Base-by-base conservation (phyloP, 345 rosid species). In the Mercurialis annua region DNA sequence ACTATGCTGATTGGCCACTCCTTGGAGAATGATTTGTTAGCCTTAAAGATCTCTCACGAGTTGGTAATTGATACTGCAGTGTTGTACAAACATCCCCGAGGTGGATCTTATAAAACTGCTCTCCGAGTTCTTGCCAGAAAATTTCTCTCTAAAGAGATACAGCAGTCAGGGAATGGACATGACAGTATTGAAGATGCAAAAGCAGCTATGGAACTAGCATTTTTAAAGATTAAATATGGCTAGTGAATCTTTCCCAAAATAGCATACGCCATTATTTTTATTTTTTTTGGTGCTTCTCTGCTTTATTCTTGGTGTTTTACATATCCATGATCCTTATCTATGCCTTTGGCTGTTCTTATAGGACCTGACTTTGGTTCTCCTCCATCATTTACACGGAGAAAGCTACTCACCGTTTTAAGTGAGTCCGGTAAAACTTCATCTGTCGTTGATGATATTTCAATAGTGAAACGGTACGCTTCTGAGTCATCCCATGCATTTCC, bases 291-390 rank as follows among this genome's bases (percentile, higher is more conserved):
- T 49, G 26, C 52, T 55, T 52, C 10, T 47, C 36, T 59, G 2
- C 59, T 26, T 64, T 57, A 15, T 46, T 42, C 23, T 29, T 72
- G 40, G 46, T 59, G 31, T 43, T 14, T 42, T 36, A 44, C 57
- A 16, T 63, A 38, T 58, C 67, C 38, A 51, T 20, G 66, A 67
- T 72, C 17, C 4, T 63, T 66, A 38, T 27, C 20, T 61, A 46
- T 71, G 55, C 65, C 54, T 26, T 65, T 72, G 61, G 51, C 59
- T 62, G 52, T 62, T 72, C 47, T 54, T 29, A 63, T 69, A 94
- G 99, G 99, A 77, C 99, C 99, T 53, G 93, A 89, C 71, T 94
- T 84, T 73, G 99, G 98, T 65, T 64, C 89, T 46, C 89, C 96
- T 43, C 89, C 86, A 68, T 82, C 90, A 40, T 62, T 83, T 80